A percentile compares a stretch with the other conserved stretches of the same genome.
phyloP scores from a whole-genome alignment of 1,284 basidiomycete species.

The Puccinia novopanici region DNA sequence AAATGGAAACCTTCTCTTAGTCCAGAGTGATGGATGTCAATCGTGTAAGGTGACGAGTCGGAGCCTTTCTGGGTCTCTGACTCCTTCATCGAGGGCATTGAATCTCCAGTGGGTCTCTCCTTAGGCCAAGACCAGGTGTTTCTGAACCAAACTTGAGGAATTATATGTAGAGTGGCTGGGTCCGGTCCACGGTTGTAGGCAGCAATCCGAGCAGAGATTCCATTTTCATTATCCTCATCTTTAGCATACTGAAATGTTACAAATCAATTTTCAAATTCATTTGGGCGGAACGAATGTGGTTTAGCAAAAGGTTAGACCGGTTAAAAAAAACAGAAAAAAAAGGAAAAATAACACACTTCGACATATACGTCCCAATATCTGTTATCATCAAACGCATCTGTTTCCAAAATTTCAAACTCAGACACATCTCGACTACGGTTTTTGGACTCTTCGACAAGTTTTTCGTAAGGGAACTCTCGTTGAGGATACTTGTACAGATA shows the following conservation, averaged over 20 bases:
- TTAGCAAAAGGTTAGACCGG: background rate
- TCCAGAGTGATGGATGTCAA: slow-evolving; percentile 71
- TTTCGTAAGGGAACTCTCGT: slow-evolving; percentile 84
- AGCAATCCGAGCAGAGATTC: slow-evolving; percentile 87
- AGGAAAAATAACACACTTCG: slow-evolving; percentile 66
- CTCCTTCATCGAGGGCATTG: slow-evolving; percentile 65
- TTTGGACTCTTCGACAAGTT: slow-evolving; percentile 81
- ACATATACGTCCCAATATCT: slow-evolving; percentile 97
- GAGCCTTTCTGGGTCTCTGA: slow-evolving; percentile 65
- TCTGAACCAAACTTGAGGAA: slow-evolving; percentile 94
- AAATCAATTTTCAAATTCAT: background rate
- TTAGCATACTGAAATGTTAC: slow-evolving; percentile 77
- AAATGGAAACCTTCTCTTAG: slow-evolving; percentile 64
- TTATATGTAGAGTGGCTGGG: slow-evolving; percentile 86
- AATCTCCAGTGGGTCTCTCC: slow-evolving; percentile 72
- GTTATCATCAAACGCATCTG: slow-evolving; percentile 86
- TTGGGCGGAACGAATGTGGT: background rate
- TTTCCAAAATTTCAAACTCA: slow-evolving; percentile 92
- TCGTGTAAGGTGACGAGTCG: slow-evolving; percentile 67
- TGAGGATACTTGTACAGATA: slow-evolving; percentile 98
- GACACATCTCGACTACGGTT: slow-evolving; percentile 79
- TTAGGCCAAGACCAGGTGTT: slow-evolving; percentile 97
- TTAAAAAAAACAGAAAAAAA: background rate
- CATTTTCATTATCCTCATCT: slow-evolving; percentile 86
- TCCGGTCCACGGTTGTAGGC: slow-evolving; percentile 96